phyloP scores from a whole-genome alignment of 805 yeast species.

The Candida endomychidarum region DNA sequence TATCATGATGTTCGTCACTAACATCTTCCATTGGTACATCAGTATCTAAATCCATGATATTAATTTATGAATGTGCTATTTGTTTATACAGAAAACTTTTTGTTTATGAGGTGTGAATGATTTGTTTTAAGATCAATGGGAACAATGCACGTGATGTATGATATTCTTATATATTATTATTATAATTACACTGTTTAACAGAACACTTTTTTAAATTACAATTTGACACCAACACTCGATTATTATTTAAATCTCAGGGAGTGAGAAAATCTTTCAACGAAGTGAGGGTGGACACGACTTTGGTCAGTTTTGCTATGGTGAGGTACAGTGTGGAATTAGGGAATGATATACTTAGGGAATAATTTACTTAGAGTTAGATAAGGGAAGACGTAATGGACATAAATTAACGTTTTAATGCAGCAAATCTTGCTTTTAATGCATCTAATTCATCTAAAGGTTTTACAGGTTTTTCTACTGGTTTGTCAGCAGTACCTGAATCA shows the following conservation, averaged over 20 bases:
- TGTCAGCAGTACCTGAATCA: conserved; percentile 15
- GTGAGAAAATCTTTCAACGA: conserved; percentile 8
- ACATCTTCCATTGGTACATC: conserved; percentile 88
- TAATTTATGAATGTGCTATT: not conserved
- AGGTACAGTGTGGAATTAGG: no score
- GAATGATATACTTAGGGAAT: no score
- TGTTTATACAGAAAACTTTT: no score
- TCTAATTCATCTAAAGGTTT: conserved; percentile 50
- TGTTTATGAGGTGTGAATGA: no score
- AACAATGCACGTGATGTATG: not conserved
- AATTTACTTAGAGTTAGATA: no score
- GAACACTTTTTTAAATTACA: no score
- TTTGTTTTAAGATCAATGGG: not conserved
- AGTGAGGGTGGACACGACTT: not conserved
- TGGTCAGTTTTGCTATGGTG: no score
- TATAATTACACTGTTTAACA: not conserved
- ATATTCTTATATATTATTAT: not conserved
- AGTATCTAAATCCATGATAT: conserved; percentile 69
- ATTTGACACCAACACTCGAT: not conserved
- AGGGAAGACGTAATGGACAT: no score
- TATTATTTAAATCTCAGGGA: conserved; percentile 2
- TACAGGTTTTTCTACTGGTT: conserved; percentile 1
- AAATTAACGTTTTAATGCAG: conserved; percentile 55
- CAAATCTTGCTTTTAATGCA: conserved; percentile 68
- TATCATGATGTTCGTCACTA: conserved; percentile 40